phyloP scores from a whole-genome alignment of 345 rosid genomes.

The Aegle marmelos region DNA sequence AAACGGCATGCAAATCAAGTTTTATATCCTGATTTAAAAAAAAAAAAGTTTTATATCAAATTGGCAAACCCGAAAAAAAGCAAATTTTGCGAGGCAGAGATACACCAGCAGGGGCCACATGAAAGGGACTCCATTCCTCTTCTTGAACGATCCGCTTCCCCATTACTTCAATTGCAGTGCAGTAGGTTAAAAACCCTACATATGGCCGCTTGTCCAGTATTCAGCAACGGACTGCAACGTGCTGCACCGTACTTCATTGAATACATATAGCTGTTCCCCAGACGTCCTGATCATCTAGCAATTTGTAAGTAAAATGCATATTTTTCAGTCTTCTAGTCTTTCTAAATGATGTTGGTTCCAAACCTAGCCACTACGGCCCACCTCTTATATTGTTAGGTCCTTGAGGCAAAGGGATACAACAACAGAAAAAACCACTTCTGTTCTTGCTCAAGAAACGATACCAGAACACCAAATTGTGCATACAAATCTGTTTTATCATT shows the following conservation, averaged over 20 bases:
- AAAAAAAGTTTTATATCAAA: too few species aligned
- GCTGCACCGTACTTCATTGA: conserved; percentile 69
- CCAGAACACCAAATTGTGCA: too few species aligned
- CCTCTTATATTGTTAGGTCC: too few species aligned
- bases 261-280: conserved; percentile 84
- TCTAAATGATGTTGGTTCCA: too few species aligned
- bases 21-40: too few species aligned
- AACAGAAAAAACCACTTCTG: too few species aligned
- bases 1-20: too few species aligned
- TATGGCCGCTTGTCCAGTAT: conserved; percentile 48
- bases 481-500: too few species aligned
- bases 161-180: conserved; percentile 52
- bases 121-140: conserved; percentile 69
- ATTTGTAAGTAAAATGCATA: not conserved
- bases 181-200: conserved; percentile 37
- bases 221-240: conserved; percentile 54
- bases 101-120: conserved; percentile 77
- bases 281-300: conserved; percentile 77
- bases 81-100: not conserved
- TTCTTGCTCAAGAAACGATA: too few species aligned
- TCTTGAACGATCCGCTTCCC: conserved; percentile 40
- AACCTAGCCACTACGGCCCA: too few species aligned
- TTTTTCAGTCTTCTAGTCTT: not conserved
- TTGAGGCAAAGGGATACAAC: too few species aligned
- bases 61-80: not conserved